These are phyloP conservation scores for Hypholoma fasciculare DNA, from an alignment of 768 basidiomycete species.

Conservation along the genomic window DNA sequence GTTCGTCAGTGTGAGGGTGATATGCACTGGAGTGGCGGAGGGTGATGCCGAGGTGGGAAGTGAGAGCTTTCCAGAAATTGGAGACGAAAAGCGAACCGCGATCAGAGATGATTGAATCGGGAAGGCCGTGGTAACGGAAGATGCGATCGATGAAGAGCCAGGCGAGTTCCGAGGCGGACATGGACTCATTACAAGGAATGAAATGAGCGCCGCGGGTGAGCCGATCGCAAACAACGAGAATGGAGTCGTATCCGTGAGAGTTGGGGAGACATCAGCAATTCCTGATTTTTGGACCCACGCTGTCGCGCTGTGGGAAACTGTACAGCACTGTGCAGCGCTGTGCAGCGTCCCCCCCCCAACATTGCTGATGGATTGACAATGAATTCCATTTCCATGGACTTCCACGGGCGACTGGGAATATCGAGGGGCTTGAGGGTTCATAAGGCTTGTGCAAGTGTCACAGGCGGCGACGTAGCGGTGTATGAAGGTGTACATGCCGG, in stretches of 20 bases:
- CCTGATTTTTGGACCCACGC: too few relatives aligned
- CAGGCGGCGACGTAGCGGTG: conserved; percentile 32
- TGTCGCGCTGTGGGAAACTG: too few relatives aligned
- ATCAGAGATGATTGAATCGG: conserved; percentile 32
- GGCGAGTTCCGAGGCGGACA: conserved; percentile 22
- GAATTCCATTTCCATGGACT: conserved; percentile 41
- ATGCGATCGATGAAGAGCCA: conserved; percentile 34
- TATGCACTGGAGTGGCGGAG: background rate
- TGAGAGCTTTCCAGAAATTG: conserved; percentile 20
- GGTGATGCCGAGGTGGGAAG: too few relatives aligned
- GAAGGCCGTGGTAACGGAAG: conserved; percentile 34
- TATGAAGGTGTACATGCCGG: conserved; percentile 18
- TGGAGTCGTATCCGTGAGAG: conserved; percentile 35
- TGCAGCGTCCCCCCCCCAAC: too few relatives aligned
- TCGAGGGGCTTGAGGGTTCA: conserved; percentile 34
- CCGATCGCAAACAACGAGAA: conserved; percentile 27
- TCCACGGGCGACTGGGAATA: conserved; percentile 35
- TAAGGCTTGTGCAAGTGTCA: conserved; percentile 36
- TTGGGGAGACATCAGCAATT: too few relatives aligned
- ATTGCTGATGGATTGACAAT: conserved; percentile 37
- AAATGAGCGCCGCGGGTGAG: conserved; percentile 44
- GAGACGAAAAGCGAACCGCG: conserved; percentile 32
- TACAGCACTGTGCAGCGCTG: too few relatives aligned
- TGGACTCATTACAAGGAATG: background rate
- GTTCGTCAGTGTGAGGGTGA: conserved; percentile 19